phyloP scores from a whole-genome alignment of 768 basidiomycete genomes.

The Russula abietina region DNA sequence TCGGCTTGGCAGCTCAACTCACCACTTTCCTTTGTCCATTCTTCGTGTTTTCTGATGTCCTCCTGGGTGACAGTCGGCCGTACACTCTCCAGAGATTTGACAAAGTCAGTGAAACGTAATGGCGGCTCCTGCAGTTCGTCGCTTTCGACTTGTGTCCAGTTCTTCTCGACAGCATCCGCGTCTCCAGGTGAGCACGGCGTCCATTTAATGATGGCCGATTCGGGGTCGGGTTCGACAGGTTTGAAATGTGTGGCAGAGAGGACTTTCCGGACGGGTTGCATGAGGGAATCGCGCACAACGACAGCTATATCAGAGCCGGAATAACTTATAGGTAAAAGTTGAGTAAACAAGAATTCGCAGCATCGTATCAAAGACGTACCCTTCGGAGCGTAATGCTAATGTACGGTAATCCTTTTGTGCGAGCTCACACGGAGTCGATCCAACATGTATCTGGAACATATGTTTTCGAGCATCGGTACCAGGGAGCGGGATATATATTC shows the following conservation, averaged over 20 bases:
- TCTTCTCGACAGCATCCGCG: constrained; percentile 73
- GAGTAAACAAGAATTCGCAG: background rate
- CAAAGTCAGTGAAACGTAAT: constrained; percentile 69
- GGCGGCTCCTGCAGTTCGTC: constrained; percentile 90
- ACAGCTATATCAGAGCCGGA: constrained; percentile 95
- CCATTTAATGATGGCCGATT: constrained; percentile 48
- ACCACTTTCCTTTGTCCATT: constrained; percentile 85
- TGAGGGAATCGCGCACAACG: constrained; percentile 91
- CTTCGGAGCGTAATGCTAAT: constrained; percentile 84
- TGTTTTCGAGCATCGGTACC: constrained; percentile 84
- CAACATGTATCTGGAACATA: constrained; percentile 98
- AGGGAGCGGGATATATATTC: constrained; percentile 97
- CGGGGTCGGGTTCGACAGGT: constrained; percentile 35
- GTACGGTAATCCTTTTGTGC: constrained; percentile 67
- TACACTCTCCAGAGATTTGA: constrained; percentile 70
- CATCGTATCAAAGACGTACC: constrained; percentile 37
- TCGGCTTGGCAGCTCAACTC: constrained; percentile 26
- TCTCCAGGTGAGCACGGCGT: constrained; percentile 98
- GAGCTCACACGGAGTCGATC: constrained; percentile 84
- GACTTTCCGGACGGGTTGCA: constrained; percentile 98
- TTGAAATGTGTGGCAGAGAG: constrained; percentile 95
- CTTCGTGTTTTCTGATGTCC: constrained; percentile 78
- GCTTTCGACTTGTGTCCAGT: constrained; percentile 82
- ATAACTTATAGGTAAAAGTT: constrained; percentile 42
- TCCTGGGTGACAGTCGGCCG: constrained; percentile 84